A percentile compares a stretch with the other conserved stretches of the same genome.
phyloP scores from a whole-genome alignment of 441 rosid species.

The Gossypium schwendimanii region DNA sequence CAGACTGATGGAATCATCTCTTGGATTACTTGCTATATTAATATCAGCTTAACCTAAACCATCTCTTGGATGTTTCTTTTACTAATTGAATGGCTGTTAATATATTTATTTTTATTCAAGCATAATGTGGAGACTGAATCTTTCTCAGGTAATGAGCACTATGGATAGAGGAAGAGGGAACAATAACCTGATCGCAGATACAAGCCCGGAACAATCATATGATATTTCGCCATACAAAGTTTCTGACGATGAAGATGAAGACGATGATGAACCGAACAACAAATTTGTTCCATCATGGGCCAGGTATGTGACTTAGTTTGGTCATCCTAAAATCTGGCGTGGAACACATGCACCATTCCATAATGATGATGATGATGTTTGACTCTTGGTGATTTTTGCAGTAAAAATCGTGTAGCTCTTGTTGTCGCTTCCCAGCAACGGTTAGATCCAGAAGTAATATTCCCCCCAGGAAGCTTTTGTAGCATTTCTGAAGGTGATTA shows the following conservation, averaged over 20 bases:
- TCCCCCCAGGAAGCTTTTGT: conserved; percentile 42
- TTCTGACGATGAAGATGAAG: conserved; percentile 78
- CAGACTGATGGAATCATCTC: not conserved
- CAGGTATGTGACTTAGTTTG: conserved; percentile 41
- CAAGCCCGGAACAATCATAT: conserved; percentile 54
- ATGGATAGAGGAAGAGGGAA: conserved; percentile 19
- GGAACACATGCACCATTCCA: not conserved
- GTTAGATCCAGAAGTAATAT: conserved; percentile 37
- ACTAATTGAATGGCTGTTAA: conserved; percentile 2
- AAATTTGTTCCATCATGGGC: conserved; percentile 88
- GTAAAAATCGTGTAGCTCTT: conserved; percentile 43
- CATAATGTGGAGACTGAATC: conserved; percentile 11
- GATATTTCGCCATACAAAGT: conserved; percentile 87
- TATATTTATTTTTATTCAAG: not conserved
- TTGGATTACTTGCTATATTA: not conserved
- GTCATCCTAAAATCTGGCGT: not conserved
- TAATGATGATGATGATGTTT: not conserved
- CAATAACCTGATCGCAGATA: conserved; percentile 9
- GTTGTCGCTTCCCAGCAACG: conserved; percentile 43
- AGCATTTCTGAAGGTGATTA: conserved; percentile 47
- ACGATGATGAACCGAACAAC: conserved; percentile 32
- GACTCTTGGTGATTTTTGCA: conserved; percentile 25
- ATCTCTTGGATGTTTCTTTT: not conserved
- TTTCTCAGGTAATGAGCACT: conserved; percentile 36
- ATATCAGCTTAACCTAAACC: not conserved